Percentiles rank a stretch among this genome's conserved stretches.
These are phyloP conservation scores for Russula foetens DNA, from an alignment of 768 basidiomycete species.

Conservation along the genomic window DNA sequence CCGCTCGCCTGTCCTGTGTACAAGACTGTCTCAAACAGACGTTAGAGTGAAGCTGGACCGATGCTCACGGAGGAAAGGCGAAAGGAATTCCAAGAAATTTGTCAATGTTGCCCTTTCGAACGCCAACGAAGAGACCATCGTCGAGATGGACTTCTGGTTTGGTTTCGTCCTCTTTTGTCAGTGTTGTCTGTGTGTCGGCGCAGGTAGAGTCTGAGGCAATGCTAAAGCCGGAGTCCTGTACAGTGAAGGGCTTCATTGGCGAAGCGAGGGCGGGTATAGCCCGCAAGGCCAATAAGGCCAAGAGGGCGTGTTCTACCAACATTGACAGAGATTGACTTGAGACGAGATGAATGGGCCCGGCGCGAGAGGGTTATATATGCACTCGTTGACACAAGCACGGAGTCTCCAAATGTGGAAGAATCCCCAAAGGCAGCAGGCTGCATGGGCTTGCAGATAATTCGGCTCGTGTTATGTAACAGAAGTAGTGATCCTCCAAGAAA, in stretches of 20 bases:
- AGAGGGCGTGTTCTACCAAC: not conserved
- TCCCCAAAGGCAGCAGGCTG: not conserved
- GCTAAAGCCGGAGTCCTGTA: not conserved
- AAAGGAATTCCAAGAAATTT: conserved; percentile 37
- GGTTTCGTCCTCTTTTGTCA: not conserved
- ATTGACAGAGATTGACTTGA: not conserved
- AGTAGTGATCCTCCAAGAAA: not conserved
- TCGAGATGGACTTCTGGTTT: conserved; percentile 24
- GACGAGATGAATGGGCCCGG: not conserved
- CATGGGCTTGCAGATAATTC: not conserved
- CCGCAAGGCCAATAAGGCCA: conserved; percentile 1
- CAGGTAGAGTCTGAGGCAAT: not conserved
- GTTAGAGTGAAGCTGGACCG: too few relatives aligned
- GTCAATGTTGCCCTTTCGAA: conserved; percentile 21
- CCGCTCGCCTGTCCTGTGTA: conserved; percentile 26
- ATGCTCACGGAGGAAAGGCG: conserved; percentile 31
- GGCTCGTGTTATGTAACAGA: not conserved
- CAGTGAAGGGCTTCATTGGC: not conserved
- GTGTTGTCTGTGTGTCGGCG: not conserved
- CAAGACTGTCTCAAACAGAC: too few relatives aligned
- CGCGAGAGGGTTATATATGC: not conserved
- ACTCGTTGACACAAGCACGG: not conserved
- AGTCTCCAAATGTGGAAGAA: not conserved
- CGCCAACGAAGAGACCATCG: conserved; percentile 26
- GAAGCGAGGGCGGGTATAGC: conserved; percentile 7